Conservation (phyloP, 1,139 yeast genomes). For the Candida sp. region DNA sequence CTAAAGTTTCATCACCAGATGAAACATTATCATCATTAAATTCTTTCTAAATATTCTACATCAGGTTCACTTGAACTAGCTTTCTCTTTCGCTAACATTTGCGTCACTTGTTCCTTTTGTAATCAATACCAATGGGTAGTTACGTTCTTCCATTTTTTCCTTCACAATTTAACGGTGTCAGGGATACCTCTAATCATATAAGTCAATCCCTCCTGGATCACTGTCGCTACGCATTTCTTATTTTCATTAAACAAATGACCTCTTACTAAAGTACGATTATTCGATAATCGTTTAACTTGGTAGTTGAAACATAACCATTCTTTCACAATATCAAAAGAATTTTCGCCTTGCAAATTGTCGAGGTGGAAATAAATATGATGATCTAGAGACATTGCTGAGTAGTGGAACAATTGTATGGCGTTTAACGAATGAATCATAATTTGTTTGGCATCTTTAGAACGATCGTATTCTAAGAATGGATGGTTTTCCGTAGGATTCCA, state of each 20-base stretch:
- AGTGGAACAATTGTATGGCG: slow-evolving; percentile 39
- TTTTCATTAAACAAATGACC: slow-evolving; percentile 33
- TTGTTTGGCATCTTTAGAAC: slow-evolving; percentile 27
- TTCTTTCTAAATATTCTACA: too few relatives aligned
- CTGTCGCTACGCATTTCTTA: slow-evolving; percentile 38
- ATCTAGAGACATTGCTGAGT: slow-evolving; percentile 47
- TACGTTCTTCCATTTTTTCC: too few relatives aligned
- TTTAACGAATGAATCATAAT: slow-evolving; percentile 34
- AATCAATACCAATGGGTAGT: too few relatives aligned
- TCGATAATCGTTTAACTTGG: slow-evolving; percentile 33
- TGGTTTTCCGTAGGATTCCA: slow-evolving; percentile 41
- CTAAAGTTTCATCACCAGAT: too few relatives aligned
- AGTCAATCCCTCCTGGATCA: slow-evolving; percentile 44
- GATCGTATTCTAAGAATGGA: slow-evolving; percentile 30
- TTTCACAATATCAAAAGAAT: slow-evolving; percentile 29
- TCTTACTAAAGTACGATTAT: slow-evolving; percentile 36
- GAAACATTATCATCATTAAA: too few relatives aligned
- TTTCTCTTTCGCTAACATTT: too few relatives aligned
- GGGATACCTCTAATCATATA: slow-evolving; percentile 25
- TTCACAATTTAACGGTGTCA: slow-evolving; percentile 15
- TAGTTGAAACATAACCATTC: slow-evolving; percentile 41
- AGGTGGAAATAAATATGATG: slow-evolving; percentile 44
- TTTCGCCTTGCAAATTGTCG: slow-evolving; percentile 17
- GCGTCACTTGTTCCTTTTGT: too few relatives aligned
- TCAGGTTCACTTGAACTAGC: too few relatives aligned